Evolutionary conservation across 1,284 basidiomycete species (phyloP).

Genomic region (Austropuccinia psidii): DNA sequence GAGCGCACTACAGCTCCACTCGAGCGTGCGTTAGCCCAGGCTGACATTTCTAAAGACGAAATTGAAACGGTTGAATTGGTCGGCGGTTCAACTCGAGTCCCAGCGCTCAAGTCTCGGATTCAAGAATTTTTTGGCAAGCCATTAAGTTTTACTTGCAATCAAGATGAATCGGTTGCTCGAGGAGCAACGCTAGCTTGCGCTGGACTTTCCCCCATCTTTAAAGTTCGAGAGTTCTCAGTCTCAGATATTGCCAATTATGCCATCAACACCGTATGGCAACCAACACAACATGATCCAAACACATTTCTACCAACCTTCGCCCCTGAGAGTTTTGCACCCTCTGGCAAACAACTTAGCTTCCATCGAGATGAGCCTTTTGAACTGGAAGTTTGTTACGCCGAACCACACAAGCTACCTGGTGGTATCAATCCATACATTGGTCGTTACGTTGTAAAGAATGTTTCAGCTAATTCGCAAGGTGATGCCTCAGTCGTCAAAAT

Average conservation of each 20-base stretch:
- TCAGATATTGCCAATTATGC: conserved; percentile 75
- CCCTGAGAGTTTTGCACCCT: conserved; percentile 69
- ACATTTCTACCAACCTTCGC: conserved; percentile 81
- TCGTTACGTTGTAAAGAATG: conserved; percentile 68
- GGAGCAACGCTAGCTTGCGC: conserved; percentile 91
- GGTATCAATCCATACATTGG: conserved; percentile 73
- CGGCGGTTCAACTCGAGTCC: conserved; percentile 62
- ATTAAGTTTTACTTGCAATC: conserved; percentile 81
- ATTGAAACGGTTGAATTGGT: conserved; percentile 62
- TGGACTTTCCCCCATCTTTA: conserved; percentile 88
- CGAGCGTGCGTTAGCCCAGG: conserved; percentile 55
- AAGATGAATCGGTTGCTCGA: conserved; percentile 86
- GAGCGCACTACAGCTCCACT: conserved; percentile 56
- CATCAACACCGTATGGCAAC: conserved; percentile 78
- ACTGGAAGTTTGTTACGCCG: conserved; percentile 70
- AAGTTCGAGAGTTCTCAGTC: conserved; percentile 81
- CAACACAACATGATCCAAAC: conserved; percentile 62
- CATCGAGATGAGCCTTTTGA: conserved; percentile 78
- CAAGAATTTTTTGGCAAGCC: conserved; percentile 61
- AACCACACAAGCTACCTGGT: conserved; percentile 62
- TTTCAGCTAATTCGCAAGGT: conserved; percentile 59
- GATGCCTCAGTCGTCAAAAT: conserved; percentile 75
- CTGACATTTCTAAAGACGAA: conserved; percentile 57
- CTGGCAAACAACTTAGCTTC: conserved; percentile 90
- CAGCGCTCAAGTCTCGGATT: conserved; percentile 62